Conservation (phyloP, 495 filamentous ascomycete species). For the Daldinia caldariorum region DNA sequence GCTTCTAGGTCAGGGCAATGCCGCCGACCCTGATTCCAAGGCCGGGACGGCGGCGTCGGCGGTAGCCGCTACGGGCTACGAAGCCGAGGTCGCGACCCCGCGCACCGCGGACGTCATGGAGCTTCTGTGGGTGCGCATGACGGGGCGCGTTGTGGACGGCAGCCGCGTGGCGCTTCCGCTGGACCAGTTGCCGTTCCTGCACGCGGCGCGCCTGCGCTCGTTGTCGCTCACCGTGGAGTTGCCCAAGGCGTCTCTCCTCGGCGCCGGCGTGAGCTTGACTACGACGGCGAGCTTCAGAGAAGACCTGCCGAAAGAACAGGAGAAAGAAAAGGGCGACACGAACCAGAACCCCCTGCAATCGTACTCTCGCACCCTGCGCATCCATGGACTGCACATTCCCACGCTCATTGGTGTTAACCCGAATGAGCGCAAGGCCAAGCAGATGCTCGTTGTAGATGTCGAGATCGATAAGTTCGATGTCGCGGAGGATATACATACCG, state of each 20-base stretch:
- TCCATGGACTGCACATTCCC: slow-evolving; percentile 63
- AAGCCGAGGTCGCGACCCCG: background rate
- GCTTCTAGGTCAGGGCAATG: slow-evolving; percentile 5
- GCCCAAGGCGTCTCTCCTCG: slow-evolving; percentile 65
- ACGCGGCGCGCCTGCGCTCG: slow-evolving; percentile 44
- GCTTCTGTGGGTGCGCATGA: slow-evolving; percentile 48
- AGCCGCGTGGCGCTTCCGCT: slow-evolving; percentile 41
- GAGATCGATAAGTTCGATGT: slow-evolving; percentile 59
- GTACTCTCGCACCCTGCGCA: slow-evolving; percentile 45
- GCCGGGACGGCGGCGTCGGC: background rate
- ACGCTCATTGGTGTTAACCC: slow-evolving; percentile 68
- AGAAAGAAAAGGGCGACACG: background rate
- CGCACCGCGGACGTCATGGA: slow-evolving; percentile 45
- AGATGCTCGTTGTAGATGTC: slow-evolving; percentile 65
- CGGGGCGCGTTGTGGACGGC: slow-evolving; percentile 43
- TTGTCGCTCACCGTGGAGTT: slow-evolving; percentile 55
- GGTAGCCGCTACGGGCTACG: background rate
- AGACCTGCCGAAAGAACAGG: background rate
- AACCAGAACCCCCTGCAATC: slow-evolving; percentile 38
- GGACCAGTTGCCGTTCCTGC: slow-evolving; percentile 47
- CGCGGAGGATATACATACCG: slow-evolving; percentile 54
- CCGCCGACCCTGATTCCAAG: background rate
- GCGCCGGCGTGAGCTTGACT: slow-evolving; percentile 57
- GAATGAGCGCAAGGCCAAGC: slow-evolving; percentile 66
- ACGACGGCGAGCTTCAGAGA: slow-evolving; percentile 48